Percentiles rank a stretch among this genome's conserved stretches.
phyloP scores from a whole-genome alignment of 495 filamentous ascomycete species.

The Xylaria curta region DNA sequence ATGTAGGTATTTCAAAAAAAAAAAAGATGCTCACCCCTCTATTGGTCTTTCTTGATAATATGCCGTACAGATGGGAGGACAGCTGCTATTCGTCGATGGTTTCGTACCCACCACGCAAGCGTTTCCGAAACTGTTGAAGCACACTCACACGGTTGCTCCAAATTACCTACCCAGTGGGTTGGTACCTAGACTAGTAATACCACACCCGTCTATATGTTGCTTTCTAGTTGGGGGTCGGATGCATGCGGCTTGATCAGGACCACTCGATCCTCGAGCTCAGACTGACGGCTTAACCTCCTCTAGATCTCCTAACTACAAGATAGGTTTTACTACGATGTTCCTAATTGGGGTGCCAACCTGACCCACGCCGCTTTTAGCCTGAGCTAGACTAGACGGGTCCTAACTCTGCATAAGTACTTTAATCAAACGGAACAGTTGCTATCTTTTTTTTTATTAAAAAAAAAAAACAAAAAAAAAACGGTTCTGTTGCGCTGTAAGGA shows the following conservation, averaged over 20 bases:
- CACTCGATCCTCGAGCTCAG: conserved; percentile 10
- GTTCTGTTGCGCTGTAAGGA: no score
- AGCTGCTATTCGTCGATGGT: conserved; percentile 17
- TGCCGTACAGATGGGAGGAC: conserved; percentile 12
- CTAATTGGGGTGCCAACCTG: no score
- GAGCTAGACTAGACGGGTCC: no score
- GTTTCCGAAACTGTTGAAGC: conserved; percentile 11
- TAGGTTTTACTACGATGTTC: no score
- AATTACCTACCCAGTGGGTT: conserved; percentile 2
- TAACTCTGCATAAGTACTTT: no score
- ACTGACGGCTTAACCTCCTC: neutral
- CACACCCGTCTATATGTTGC: conserved; percentile 18
- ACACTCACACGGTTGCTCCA: neutral
- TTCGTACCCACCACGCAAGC: conserved; percentile 18
- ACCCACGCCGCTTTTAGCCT: no score
- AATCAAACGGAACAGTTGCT: no score
- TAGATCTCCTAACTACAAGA: no score
- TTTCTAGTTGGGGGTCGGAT: conserved; percentile 8
- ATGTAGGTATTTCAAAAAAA: conserved; percentile 20
- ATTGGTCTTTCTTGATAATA: neutral
- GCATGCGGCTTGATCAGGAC: conserved; percentile 18
- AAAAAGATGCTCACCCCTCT: conserved; percentile 4
- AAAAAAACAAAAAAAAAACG: no score
- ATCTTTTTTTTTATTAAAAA: no score
- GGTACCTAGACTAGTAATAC: conserved; percentile 19